These are phyloP conservation scores for Jimgerdemannia flammicorona DNA, from an alignment of 192 early-diverging fungal genomes.

Conservation along the genomic window DNA sequence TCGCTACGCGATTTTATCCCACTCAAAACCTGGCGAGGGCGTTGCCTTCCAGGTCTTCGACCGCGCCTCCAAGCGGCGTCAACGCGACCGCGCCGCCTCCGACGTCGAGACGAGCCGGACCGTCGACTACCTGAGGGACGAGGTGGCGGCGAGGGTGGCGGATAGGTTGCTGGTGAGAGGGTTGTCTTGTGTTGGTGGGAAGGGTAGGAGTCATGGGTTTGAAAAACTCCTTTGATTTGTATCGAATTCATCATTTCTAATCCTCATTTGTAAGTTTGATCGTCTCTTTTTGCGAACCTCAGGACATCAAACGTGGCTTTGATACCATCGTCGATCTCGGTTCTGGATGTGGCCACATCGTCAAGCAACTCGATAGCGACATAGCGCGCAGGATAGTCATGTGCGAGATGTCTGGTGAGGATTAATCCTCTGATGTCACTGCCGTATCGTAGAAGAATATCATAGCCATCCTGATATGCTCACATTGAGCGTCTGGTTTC, in stretches of 20 bases:
- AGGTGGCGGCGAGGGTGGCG: conserved; percentile 80
- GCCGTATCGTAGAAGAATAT: conserved; percentile 6
- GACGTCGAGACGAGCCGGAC: conserved; percentile 54
- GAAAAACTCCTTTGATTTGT: no score
- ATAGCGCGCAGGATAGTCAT: conserved; percentile 81
- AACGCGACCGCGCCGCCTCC: conserved; percentile 71
- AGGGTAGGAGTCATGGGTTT: no score
- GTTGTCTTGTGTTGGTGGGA: not conserved
- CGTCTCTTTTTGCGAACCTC: not conserved
- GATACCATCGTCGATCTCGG: conserved; percentile 86
- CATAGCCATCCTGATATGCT: conserved; percentile 11
- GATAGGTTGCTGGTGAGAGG: conserved; percentile 74
- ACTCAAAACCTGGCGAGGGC: conserved; percentile 6
- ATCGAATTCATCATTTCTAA: no score
- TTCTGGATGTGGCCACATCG: conserved; percentile 83
- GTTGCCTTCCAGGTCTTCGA: conserved; percentile 72
- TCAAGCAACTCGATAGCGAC: conserved; percentile 76
- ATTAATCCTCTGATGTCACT: not conserved
- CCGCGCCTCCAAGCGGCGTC: conserved; percentile 67
- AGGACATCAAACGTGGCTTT: conserved; percentile 91
- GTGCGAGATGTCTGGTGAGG: conserved; percentile 76
- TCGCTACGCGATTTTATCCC: conserved; percentile 6
- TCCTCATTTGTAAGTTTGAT: no score
- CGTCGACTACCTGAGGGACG: conserved; percentile 91
- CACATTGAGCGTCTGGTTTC: not conserved